Conservation (phyloP, 2,329 filamentous ascomycete genomes). For the Davidsoniella virescens region DNA sequence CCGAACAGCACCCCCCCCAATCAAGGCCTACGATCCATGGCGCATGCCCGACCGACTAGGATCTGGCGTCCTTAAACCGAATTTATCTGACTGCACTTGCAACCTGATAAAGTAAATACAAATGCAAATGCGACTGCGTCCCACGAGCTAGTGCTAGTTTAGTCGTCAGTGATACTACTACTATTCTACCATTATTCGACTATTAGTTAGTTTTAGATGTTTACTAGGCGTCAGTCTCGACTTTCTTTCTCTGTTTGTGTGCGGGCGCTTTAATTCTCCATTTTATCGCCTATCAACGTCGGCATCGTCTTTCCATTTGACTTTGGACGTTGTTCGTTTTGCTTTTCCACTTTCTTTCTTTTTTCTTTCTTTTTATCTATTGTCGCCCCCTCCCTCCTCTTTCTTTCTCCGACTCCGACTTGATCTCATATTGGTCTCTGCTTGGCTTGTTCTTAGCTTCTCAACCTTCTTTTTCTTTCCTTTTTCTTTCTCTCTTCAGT, state of each 20-base stretch:
- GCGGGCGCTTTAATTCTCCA: no score
- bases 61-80: not conserved
- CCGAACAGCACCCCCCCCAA: no score
- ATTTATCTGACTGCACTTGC: not conserved
- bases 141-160: not conserved
- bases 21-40: no score
- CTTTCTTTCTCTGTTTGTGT: not conserved
- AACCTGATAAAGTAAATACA: no score
- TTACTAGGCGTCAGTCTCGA: not conserved
- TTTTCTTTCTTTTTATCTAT: conserved; percentile 3
- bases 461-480: not conserved
- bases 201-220: no score
- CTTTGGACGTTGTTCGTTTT: not conserved
- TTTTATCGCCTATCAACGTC: not conserved
- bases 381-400: not conserved
- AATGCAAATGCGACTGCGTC: no score
- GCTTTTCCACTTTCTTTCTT: not conserved
- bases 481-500: not conserved
- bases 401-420: not conserved
- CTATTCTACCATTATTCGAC: not conserved
- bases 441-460: not conserved
- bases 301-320: not conserved
- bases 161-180: not conserved
- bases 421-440: not conserved
- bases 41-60: no score